Evolutionary conservation across 2,329 filamentous ascomycete species (phyloP), one percentile per base, ranked within the genome.

Genomic region (Ciborinia camelliae): DNA sequence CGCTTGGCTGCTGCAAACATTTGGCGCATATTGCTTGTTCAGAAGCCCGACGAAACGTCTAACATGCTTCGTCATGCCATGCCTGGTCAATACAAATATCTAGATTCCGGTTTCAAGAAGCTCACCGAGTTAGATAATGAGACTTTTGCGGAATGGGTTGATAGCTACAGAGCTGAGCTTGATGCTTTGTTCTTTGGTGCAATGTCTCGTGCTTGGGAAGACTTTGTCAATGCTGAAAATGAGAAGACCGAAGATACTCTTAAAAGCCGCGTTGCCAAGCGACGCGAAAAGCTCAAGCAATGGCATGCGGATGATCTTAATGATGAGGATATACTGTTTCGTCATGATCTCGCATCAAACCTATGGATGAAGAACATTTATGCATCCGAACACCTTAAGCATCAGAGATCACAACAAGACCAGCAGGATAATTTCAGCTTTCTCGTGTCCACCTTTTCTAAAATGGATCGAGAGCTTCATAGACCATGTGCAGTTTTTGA

Each of bases 341-440:
- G 87, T n/a, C 94, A 98, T 73, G 91, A 97, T 72, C 87, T 90
- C 69, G 90, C 91, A 0, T 94, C 95, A 64, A 89, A 86, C 48
- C 89, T 94, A 66, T 99, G 94, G 95, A 90, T 94, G 80, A 92
- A 93, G 71, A 98, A 97, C 72, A 97, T 99, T 48, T 95, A 94
- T 76, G 88, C 90, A 57, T 92, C 94, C 0, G 95, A 99, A 75
- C 89, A 95, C 69, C 85, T 94, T 73, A 98, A 97, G 75, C 89
- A 96, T 69, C 94, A 98, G 75, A 84, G 95, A 67, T 84, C 91
- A 20, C 79, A 92, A 62, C 95, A 99, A 76, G 96, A 99, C 72
- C 91, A 97, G 72, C 92, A 97, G 71, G 95, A 99, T 74, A 94
- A 93, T 72, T 84, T 91, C 65, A 82, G 84, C 1, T 97, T 92